Conservation (phyloP, 2,329 filamentous ascomycete species). For the Reticulascus tulasneorum region DNA sequence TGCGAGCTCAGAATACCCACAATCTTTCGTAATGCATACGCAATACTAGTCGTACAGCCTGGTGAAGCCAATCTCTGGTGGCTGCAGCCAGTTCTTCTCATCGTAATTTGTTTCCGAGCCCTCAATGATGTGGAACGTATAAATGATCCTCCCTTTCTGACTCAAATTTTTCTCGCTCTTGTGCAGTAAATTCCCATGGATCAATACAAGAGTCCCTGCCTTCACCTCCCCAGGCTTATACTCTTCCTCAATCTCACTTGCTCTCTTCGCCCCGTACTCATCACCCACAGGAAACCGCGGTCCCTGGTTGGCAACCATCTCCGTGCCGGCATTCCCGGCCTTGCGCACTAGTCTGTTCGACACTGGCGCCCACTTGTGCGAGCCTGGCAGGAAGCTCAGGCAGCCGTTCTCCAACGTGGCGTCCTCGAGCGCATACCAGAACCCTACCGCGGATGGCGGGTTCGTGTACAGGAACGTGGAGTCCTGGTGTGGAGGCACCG, state of each 20-base stretch:
- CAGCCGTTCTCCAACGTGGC: slow-evolving; percentile 84
- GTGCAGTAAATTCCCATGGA: slow-evolving; percentile 93
- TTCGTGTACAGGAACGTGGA: slow-evolving; percentile 89
- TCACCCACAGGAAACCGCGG: slow-evolving; percentile 55
- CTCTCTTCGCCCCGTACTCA: slow-evolving; percentile 41
- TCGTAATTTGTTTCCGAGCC: slow-evolving; percentile 72
- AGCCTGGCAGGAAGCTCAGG: slow-evolving; percentile 79
- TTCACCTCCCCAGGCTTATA: slow-evolving; percentile 85
- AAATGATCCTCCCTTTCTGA: slow-evolving; percentile 83
- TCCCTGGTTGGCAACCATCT: slow-evolving; percentile 68
- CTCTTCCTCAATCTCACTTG: slow-evolving; percentile 29
- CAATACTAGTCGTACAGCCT: slow-evolving; percentile 45
- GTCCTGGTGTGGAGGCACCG: slow-evolving; percentile 89
- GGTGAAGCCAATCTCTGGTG: slow-evolving; percentile 75
- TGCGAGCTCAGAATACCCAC: too few relatives aligned
- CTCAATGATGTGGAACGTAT: slow-evolving; percentile 97
- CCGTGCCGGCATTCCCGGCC: slow-evolving; percentile 51
- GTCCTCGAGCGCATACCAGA: slow-evolving; percentile 97
- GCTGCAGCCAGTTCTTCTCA: slow-evolving; percentile 88
- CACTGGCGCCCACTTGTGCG: slow-evolving; percentile 70
- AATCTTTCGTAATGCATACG: too few relatives aligned
- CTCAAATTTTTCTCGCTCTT: slow-evolving; percentile 94
- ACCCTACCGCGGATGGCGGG: slow-evolving; percentile 84
- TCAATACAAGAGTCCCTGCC: slow-evolving; percentile 84
- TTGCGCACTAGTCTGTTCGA: slow-evolving; percentile 71